These are phyloP conservation scores for Scutellaria minor DNA, from an alignment of 257 asterid genomes.

Conservation along the genomic window DNA sequence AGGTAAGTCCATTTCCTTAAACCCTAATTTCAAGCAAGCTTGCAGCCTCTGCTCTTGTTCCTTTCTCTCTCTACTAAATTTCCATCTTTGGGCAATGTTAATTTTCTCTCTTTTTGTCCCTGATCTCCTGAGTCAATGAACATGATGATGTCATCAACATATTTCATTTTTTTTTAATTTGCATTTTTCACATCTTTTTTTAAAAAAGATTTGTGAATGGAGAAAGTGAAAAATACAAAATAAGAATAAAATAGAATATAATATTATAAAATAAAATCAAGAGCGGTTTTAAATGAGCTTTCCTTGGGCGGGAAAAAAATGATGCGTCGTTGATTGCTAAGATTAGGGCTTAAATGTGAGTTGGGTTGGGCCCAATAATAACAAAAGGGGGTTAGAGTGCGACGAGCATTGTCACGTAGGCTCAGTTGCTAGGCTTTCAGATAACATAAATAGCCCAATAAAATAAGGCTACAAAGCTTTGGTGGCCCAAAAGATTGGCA, in stretches of 20 bases:
- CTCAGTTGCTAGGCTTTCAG: neutral
- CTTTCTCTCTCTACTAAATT: constrained; percentile 37
- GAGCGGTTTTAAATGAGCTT: constrained; percentile 36
- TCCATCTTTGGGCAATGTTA: constrained; percentile 27
- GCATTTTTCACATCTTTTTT: neutral
- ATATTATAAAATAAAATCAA: constrained; percentile 8
- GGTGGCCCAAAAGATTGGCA: too few relatives aligned
- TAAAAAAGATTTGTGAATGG: neutral
- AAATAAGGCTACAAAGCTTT: neutral
- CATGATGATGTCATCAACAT: constrained; percentile 32
- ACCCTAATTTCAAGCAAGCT: constrained; percentile 41
- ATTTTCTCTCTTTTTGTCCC: neutral
- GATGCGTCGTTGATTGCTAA: neutral
- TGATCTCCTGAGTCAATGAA: constrained; percentile 36
- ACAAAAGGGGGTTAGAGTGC: neutral
- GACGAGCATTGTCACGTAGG: neutral
- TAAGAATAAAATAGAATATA: neutral
- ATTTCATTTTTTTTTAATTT: neutral
- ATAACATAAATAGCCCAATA: neutral
- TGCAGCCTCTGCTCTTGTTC: constrained; percentile 40
- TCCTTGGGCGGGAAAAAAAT: constrained; percentile 49
- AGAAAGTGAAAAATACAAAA: neutral
- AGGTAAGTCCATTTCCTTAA: constrained; percentile 54
- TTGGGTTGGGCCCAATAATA: constrained; percentile 29
- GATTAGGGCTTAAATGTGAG: constrained; percentile 33